Conservation (phyloP, 2,329 filamentous ascomycete genomes). For the Hymenoscyphus fructigenus region DNA sequence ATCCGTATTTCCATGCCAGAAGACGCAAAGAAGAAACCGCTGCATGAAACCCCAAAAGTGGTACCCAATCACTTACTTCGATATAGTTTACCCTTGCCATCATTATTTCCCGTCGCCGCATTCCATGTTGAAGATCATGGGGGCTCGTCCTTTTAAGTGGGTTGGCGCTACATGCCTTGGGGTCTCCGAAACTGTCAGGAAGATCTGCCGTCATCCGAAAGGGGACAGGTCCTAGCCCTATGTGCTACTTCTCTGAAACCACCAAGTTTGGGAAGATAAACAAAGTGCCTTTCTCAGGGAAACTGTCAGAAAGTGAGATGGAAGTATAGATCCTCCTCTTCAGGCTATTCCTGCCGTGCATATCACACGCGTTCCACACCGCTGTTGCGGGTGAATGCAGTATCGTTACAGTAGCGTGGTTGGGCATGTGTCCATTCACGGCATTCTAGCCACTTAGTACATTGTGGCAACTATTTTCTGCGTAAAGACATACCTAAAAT, state of each 20-base stretch:
- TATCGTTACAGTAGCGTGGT: background rate
- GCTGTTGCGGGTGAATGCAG: background rate
- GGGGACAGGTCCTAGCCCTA: too few relatives aligned
- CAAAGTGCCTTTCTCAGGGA: too few relatives aligned
- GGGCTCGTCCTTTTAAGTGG: background rate
- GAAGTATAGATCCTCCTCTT: background rate
- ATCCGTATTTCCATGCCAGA: background rate
- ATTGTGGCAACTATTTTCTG: background rate
- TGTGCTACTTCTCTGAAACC: background rate
- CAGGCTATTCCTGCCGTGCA: background rate
- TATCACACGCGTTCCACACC: background rate
- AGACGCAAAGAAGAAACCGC: background rate
- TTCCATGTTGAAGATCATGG: background rate
- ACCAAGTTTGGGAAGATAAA: background rate
- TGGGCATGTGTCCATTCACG: background rate
- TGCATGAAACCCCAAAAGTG: background rate
- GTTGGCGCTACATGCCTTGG: background rate
- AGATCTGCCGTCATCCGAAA: background rate
- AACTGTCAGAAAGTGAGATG: background rate
- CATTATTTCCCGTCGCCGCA: background rate
- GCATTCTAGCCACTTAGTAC: background rate
- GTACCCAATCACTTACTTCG: too few relatives aligned
- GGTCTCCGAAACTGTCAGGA: background rate
- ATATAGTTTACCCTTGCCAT: too few relatives aligned
- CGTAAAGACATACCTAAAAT: background rate